A percentile compares a stretch with the other conserved stretches of the same genome.
These are phyloP conservation scores for Cardiospermum halicacabum DNA, from an alignment of 345 rosid species.

Conservation along the genomic window DNA sequence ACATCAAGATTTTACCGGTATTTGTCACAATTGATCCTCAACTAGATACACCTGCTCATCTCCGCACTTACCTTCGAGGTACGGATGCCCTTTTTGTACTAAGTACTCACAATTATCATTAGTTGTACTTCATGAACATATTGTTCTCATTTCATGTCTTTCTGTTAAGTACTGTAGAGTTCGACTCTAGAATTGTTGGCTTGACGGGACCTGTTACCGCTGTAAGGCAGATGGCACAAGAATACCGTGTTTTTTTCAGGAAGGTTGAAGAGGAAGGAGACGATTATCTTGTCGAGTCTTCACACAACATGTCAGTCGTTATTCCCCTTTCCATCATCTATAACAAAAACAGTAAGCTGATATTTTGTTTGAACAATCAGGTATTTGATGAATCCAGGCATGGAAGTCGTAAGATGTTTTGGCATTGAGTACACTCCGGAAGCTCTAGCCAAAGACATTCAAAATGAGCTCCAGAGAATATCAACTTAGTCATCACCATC, in stretches of 20 bases:
- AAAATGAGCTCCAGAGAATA: conserved; percentile 41
- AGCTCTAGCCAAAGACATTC: conserved; percentile 54
- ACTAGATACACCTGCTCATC: conserved; percentile 75
- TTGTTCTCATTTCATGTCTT: conserved; percentile 8
- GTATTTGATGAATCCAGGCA: conserved; percentile 75
- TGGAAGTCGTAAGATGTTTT: conserved; percentile 76
- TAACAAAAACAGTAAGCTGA: background rate
- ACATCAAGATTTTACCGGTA: conserved; percentile 58
- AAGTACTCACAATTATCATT: background rate
- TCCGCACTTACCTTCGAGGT: conserved; percentile 77
- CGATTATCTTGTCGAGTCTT: conserved; percentile 82
- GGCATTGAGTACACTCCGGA: conserved; percentile 68
- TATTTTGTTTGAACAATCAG: conserved; percentile 32
- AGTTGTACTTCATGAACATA: background rate
- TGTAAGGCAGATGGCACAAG: conserved; percentile 80
- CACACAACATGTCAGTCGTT: conserved; percentile 64
- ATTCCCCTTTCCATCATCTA: background rate
- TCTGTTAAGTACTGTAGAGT: conserved; percentile 48
- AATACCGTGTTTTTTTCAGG: conserved; percentile 72
- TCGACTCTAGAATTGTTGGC: conserved; percentile 67
- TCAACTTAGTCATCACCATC: background rate
- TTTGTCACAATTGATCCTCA: conserved; percentile 92
- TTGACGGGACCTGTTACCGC: conserved; percentile 63
- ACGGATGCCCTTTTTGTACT: conserved; percentile 7
- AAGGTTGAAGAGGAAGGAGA: conserved; percentile 85